Evolutionary conservation across 2,329 filamentous ascomycete genomes (phyloP).

Genomic region (Penicillium sp.): DNA sequence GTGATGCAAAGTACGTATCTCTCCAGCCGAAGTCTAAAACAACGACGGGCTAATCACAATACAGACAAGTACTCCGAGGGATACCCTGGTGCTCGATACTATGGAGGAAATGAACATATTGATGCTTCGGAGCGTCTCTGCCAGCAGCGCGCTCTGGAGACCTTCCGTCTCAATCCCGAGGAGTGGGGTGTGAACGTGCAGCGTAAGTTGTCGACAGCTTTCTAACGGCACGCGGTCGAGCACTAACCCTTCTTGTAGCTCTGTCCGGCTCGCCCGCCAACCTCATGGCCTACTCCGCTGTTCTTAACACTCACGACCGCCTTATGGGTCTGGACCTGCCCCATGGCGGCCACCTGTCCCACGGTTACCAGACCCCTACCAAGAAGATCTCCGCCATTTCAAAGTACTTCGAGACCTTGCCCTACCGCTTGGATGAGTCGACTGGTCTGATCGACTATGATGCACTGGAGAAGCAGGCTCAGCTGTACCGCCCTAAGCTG

Average conservation of each 20-base stretch:
- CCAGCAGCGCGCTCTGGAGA: slow-evolving; percentile 83
- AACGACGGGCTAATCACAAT: slow-evolving; percentile 27
- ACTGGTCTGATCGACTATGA: slow-evolving; percentile 98
- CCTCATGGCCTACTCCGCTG: slow-evolving; percentile 84
- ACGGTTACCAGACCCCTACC: slow-evolving; percentile 94
- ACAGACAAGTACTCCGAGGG: slow-evolving; percentile 97
- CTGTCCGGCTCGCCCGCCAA: slow-evolving; percentile 77
- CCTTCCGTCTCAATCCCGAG: slow-evolving; percentile 77
- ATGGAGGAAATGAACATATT: slow-evolving; percentile 95
- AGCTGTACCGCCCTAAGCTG: slow-evolving; percentile 92
- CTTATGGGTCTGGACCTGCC: slow-evolving; percentile 96
- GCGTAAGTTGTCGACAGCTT: slow-evolving; percentile 50
- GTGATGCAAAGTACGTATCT: slow-evolving; percentile 79
- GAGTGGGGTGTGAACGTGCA: slow-evolving; percentile 98
- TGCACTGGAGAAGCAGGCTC: slow-evolving; percentile 81
- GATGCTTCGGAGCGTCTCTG: slow-evolving; percentile 86
- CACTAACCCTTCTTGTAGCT: slow-evolving; percentile 48
- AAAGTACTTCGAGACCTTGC: slow-evolving; percentile 98
- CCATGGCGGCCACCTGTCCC: slow-evolving; percentile 89
- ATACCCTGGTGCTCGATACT: slow-evolving; percentile 93
- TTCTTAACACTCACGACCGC: slow-evolving; percentile 92
- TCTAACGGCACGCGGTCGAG: slow-evolving; percentile 6
- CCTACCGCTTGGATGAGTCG: slow-evolving; percentile 73
- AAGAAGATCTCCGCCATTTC: slow-evolving; percentile 98
- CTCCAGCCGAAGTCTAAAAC: not conserved